Conservation (phyloP, 768 basidiomycete species). For the Tricholoma bakamatsutake region DNA sequence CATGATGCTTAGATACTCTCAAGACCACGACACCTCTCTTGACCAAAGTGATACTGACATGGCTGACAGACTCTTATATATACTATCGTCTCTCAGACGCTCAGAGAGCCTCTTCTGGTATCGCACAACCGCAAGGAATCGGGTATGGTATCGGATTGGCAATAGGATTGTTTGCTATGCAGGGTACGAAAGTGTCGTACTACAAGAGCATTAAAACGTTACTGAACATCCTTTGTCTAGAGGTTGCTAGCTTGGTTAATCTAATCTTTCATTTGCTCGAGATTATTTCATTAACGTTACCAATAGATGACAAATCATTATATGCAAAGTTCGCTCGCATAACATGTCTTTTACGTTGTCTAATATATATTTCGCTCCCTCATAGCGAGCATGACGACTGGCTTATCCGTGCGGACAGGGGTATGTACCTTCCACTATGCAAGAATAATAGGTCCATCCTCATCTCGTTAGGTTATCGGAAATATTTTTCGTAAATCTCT, state of each 20-base stretch:
- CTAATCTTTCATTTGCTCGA: not conserved
- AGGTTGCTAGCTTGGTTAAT: constrained; percentile 28
- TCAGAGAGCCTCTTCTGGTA: constrained; percentile 19
- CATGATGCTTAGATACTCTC: constrained; percentile 30
- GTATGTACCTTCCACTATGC: constrained; percentile 3
- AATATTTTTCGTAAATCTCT: constrained; percentile 44
- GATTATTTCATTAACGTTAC: not conserved
- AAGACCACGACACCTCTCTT: constrained; percentile 42
- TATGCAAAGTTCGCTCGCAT: constrained; percentile 4
- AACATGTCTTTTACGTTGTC: not conserved
- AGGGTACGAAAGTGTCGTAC: constrained; percentile 28
- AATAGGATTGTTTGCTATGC: constrained; percentile 46
- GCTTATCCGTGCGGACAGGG: constrained; percentile 15
- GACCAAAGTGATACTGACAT: constrained; percentile 40
- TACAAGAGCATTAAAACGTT: not conserved
- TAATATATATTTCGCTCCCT: not conserved
- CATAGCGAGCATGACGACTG: constrained; percentile 11
- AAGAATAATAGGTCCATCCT: not conserved
- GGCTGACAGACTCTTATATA: constrained; percentile 38
- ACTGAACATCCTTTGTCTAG: constrained; percentile 10
- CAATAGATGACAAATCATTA: constrained; percentile 20
- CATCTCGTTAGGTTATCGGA: constrained; percentile 22
- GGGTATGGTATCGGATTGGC: constrained; percentile 51
- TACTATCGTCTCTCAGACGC: constrained; percentile 28
- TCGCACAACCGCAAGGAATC: constrained; percentile 33